A percentile compares a stretch with the other conserved stretches of the same genome.
Conservation (phyloP, 2,329 filamentous ascomycete species). For the Akanthomyces muscarius region DNA sequence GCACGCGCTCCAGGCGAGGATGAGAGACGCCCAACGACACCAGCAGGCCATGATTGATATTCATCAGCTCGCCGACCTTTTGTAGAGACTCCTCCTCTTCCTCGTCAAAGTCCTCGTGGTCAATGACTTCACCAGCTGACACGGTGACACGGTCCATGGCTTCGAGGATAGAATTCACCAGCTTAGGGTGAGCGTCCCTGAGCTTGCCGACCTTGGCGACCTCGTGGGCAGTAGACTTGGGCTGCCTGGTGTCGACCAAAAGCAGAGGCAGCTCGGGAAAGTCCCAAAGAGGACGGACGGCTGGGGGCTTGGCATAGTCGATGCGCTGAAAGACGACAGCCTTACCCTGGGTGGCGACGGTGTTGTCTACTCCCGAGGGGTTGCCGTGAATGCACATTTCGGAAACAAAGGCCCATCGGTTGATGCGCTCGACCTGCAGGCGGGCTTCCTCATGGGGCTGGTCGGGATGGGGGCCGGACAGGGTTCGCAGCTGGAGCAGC, state of each 20-base stretch:
- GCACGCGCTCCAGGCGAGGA: conserved; percentile 83
- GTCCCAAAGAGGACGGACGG: conserved; percentile 71
- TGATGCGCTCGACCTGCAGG: conserved; percentile 89
- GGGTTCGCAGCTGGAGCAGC: conserved; percentile 79
- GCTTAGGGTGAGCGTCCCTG: conserved; percentile 65
- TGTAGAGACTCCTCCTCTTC: conserved; percentile 60
- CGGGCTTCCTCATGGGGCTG: conserved; percentile 85
- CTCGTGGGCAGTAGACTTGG: conserved; percentile 80
- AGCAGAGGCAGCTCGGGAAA: conserved; percentile 91
- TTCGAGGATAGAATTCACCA: conserved; percentile 77
- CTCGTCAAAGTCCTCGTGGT: conserved; percentile 63
- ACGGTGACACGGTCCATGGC: conserved; percentile 73
- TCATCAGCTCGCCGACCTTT: conserved; percentile 81
- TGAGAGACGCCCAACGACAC: conserved; percentile 93
- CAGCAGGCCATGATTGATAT: conserved; percentile 88
- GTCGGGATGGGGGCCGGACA: conserved; percentile 87
- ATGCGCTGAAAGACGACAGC: conserved; percentile 84
- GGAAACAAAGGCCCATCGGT: conserved; percentile 94
- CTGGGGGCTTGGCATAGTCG: conserved; percentile 73
- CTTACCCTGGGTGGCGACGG: conserved; percentile 88
- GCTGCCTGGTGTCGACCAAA: conserved; percentile 81
- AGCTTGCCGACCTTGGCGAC: conserved; percentile 80
- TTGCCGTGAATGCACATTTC: conserved; percentile 98
- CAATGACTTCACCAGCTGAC: conserved; percentile 51
- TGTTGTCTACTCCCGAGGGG: conserved; percentile 95